Evolutionary conservation across 2,329 filamentous ascomycete species (phyloP).

Genomic region (Fonsecaea nubica): DNA sequence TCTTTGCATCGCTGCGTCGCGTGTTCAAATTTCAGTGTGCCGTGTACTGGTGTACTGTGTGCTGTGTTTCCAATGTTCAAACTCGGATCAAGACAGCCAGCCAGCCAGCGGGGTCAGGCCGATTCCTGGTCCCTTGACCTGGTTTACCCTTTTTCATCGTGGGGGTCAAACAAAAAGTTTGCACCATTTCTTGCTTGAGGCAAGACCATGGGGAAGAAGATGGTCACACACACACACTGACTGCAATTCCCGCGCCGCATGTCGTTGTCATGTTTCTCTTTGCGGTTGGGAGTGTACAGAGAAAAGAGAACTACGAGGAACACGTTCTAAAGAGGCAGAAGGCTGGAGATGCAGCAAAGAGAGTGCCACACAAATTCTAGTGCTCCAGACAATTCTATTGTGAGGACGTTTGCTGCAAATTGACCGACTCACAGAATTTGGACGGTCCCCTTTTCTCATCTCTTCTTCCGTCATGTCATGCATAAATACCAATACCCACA

Average conservation of each 20-base stretch:
- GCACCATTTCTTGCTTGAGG: conserved; percentile 21
- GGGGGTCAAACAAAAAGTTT: conserved; percentile 1
- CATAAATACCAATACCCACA: background rate
- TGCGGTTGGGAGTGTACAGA: background rate
- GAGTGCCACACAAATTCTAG: background rate
- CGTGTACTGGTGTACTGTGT: background rate
- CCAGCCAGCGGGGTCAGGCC: conserved; percentile 11
- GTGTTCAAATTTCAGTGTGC: background rate
- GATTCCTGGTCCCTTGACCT: conserved; percentile 18
- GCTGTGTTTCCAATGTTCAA: background rate
- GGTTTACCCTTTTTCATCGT: conserved; percentile 29
- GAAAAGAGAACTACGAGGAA: background rate
- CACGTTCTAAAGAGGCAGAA: background rate
- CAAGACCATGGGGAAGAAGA: conserved; percentile 27
- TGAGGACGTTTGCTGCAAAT: conserved; percentile 4
- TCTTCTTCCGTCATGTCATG: background rate
- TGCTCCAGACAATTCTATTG: background rate
- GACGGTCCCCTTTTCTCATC: background rate
- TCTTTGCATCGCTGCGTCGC: background rate
- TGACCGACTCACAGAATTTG: background rate
- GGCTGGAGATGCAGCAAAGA: background rate
- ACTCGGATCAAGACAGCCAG: background rate
- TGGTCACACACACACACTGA: background rate
- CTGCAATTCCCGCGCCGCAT: background rate
- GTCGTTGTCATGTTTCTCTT: background rate